Evolutionary conservation across 495 filamentous ascomycete species (phyloP), one percentile per base, ranked within the genome.

Genomic region (Staphylotrichum longicolle): DNA sequence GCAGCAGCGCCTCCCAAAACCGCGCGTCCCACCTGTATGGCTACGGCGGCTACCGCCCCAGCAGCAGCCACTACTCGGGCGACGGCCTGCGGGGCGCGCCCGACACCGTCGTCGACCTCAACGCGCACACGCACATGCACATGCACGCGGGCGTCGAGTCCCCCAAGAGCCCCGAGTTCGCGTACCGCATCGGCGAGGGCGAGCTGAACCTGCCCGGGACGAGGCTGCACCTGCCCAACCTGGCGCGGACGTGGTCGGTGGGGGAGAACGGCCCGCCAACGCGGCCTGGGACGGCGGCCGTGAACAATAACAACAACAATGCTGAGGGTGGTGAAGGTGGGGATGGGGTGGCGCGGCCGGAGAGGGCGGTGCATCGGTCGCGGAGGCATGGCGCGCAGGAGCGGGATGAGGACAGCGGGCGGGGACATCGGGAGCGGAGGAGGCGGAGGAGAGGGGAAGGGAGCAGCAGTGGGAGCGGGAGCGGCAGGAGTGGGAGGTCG

Each of bases 91-190:
- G 57, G 32, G 62, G 62, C 4, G 56, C 70, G 15, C 68, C 68
- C 0, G 66, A 39, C 9, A 70, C 70, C 1, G 67, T 70, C 8
- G 49, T 65, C 11, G 55, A 55, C 40, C 10, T 45, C 30, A 65
- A 67, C 14, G 60, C 47, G 11, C 61, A 70, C 12, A 48, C 33
- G 10, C 10, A 53, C 34, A 14, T 12, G 15, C 46, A 51, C 5
- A 39, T 35, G 10, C 20, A 40, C 15, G 6, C 11, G 20, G 27
- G 12, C 2, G 12, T 33, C 14, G 67, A 77, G 42, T 73, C 68
- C 5, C 78, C 77, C 34, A 82, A 83, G 64, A 71, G 74, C 3
- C 76, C 80, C 0, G 63, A 67, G 0, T 73, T 74, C 34, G 53
- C 70, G 4, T 72, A 73, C 45, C 58, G 70, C 10, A 62, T 80